A percentile compares a stretch with the other conserved stretches of the same genome.
phyloP scores from a whole-genome alignment of 225 moss, liverwort and hornwort species.

The Sphagnum contortum region DNA sequence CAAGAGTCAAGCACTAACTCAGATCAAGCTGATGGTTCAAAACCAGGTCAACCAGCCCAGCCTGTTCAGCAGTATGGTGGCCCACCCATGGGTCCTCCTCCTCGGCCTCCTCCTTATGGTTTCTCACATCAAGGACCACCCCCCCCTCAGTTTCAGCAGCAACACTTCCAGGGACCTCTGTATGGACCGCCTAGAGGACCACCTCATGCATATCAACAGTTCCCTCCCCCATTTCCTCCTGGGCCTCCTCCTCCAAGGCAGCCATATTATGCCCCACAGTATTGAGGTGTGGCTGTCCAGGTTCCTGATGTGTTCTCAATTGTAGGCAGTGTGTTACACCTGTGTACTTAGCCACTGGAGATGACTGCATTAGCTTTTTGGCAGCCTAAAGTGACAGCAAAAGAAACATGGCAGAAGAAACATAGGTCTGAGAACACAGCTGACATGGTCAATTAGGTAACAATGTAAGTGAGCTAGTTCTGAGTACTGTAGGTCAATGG shows the following conservation, averaged over 20 bases:
- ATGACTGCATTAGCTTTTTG: no score
- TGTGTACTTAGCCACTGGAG: no score
- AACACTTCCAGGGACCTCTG: slow-evolving; percentile 58
- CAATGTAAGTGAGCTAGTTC: no score
- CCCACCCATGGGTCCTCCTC: slow-evolving; percentile 50
- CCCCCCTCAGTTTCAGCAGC: slow-evolving; percentile 65
- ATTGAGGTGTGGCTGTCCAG: slow-evolving; percentile 6
- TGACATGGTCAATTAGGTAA: no score
- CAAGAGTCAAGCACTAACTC: slow-evolving; percentile 33
- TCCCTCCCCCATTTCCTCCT: slow-evolving; percentile 61
- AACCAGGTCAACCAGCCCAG: slow-evolving; percentile 30
- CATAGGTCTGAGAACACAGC: no score
- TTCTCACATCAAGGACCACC: slow-evolving; percentile 41
- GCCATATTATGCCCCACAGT: slow-evolving; percentile 56
- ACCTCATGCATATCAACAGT: slow-evolving; percentile 52
- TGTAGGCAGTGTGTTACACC: no score
- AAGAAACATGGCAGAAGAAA: no score
- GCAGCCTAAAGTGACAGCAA: no score
- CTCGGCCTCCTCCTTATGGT: slow-evolving; percentile 16
- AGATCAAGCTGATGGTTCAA: slow-evolving; percentile 49
- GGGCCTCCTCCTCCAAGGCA: slow-evolving; percentile 49
- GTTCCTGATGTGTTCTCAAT: no score
- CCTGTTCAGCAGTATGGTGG: slow-evolving; percentile 51
- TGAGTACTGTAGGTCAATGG: no score
- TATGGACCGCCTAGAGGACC: slow-evolving; percentile 38